Conservation (phyloP, 2,329 filamentous ascomycete genomes). For the Fusarium oligoseptatum region DNA sequence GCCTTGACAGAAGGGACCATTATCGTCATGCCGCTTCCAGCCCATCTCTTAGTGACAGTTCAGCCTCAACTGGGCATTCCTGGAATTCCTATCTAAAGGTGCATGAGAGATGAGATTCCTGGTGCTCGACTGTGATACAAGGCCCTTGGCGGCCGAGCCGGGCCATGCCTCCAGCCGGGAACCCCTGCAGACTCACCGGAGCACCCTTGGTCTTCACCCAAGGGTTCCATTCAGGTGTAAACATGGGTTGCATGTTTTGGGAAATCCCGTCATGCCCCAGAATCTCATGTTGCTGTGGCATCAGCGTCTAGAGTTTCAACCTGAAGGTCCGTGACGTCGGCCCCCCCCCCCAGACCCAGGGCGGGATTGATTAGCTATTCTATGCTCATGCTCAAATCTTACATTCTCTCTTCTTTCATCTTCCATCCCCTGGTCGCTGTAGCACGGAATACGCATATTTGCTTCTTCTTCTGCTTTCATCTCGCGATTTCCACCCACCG, state of each 20-base stretch:
- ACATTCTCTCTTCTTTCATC: neutral
- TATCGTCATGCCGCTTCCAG: neutral
- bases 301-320: constrained; percentile 15
- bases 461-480: neutral
- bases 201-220: neutral
- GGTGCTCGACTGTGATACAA: neutral
- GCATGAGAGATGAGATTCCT: neutral
- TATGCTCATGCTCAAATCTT: neutral
- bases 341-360: neutral
- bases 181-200: neutral
- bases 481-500: neutral
- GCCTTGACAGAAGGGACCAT: neutral
- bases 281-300: constrained; percentile 29
- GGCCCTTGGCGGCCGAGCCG: neutral
- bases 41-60: neutral
- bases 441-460: neutral
- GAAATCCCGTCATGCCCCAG: constrained; percentile 9
- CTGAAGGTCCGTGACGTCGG: constrained; percentile 15
- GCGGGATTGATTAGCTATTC: neutral
- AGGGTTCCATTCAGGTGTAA: constrained; percentile 1
- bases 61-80: constrained; percentile 1
- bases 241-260: constrained; percentile 28
- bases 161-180: neutral
- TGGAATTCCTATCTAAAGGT: neutral
- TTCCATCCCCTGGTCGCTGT: neutral